Conservation (phyloP, 2,329 filamentous ascomycete species). For the Claviceps africana region DNA sequence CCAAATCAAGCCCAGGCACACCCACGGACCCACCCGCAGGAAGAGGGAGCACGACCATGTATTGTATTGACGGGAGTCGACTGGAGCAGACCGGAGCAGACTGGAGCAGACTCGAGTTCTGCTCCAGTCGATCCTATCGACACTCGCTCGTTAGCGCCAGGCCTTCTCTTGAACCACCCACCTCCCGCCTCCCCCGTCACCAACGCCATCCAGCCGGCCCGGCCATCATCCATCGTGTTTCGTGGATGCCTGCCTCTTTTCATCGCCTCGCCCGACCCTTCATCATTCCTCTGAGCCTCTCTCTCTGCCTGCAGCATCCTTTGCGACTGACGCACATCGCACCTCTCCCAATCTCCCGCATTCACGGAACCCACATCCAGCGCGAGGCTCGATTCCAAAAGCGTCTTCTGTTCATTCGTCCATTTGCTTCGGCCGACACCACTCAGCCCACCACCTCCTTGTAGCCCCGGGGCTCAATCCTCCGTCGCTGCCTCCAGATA, state of each 20-base stretch:
- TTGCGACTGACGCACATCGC: not conserved
- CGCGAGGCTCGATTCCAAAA: too few relatives aligned
- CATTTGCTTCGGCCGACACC: not conserved
- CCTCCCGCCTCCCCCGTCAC: conserved; percentile 1
- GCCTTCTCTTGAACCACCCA: conserved; percentile 1
- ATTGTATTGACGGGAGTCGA: too few relatives aligned
- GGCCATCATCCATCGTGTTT: not conserved
- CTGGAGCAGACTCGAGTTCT: too few relatives aligned
- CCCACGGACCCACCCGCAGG: not conserved
- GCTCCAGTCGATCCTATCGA: not conserved
- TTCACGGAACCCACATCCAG: too few relatives aligned
- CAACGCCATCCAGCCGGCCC: conserved; percentile 3
- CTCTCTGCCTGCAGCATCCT: not conserved
- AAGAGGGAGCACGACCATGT: not conserved
- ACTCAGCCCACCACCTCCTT: not conserved
- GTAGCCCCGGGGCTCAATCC: not conserved
- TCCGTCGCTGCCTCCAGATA: not conserved
- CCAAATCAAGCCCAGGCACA: conserved; percentile 5
- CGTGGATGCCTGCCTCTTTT: not conserved
- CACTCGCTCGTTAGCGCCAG: conserved; percentile 2
- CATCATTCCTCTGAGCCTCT: not conserved
- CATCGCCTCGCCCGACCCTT: not conserved
- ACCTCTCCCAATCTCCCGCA: too few relatives aligned
- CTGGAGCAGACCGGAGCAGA: too few relatives aligned
- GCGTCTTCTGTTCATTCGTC: not conserved